A percentile compares a stretch with the other conserved stretches of the same genome.
phyloP scores from a whole-genome alignment of 2,329 filamentous ascomycete species.

The Trichophaea hybrida region DNA sequence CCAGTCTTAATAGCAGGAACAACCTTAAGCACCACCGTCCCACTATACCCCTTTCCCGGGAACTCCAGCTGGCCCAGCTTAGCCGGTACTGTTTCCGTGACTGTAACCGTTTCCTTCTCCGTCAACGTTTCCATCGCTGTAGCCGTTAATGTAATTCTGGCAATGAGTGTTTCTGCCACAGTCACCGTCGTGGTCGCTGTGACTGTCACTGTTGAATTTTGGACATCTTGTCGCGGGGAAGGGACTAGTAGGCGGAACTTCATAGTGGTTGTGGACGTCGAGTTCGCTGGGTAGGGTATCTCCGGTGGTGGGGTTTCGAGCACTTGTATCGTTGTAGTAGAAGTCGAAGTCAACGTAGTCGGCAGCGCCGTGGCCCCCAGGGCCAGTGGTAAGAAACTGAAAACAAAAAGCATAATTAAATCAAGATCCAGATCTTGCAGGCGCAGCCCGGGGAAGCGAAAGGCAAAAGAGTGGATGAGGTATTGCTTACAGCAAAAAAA shows the following conservation, averaged over 20 bases:
- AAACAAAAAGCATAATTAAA: too few species aligned
- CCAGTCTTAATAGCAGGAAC: background rate
- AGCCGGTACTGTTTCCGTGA: background rate
- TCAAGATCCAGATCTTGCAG: too few species aligned
- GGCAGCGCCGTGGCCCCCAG: too few species aligned
- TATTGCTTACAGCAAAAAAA: too few species aligned
- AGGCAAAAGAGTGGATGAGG: too few species aligned
- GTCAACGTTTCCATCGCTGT: background rate
- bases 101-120: background rate
- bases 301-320: too few species aligned
- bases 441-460: too few species aligned
- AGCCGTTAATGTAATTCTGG: background rate
- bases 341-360: too few species aligned
- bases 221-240: too few species aligned
- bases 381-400: too few species aligned
- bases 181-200: background rate
- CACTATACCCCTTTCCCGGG: background rate
- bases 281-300: too few species aligned
- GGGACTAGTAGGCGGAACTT: background rate
- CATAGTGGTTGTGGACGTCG: background rate
- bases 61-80: background rate
- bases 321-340: too few species aligned
- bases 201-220: background rate
- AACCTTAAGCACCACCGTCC: background rate
- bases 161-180: background rate